Evolutionary conservation across 1,284 basidiomycete genomes (phyloP).

Genomic region (Tilletia setariae): DNA sequence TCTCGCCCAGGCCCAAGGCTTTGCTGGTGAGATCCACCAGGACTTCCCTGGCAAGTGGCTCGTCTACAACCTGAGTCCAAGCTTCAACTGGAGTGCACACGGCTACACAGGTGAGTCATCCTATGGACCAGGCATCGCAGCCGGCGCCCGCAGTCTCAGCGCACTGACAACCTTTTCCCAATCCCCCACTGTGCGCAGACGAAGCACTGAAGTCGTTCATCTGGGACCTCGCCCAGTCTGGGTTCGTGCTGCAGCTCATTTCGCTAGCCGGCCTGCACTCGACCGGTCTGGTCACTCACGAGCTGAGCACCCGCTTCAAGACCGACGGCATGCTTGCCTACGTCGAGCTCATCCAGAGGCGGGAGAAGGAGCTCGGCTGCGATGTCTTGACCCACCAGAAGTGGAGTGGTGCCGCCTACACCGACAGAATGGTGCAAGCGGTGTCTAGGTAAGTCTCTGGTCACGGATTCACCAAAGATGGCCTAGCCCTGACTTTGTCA

Average conservation of each 20-base stretch:
- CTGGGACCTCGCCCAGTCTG: constrained; percentile 49
- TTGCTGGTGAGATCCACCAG: constrained; percentile 72
- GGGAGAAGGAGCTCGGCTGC: constrained; percentile 51
- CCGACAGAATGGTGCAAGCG: constrained; percentile 50
- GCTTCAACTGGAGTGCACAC: constrained; percentile 84
- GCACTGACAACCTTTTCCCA: not conserved
- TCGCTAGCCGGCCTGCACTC: constrained; percentile 53
- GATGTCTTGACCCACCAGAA: constrained; percentile 53
- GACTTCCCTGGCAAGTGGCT: constrained; percentile 75
- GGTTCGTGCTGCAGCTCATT: constrained; percentile 54
- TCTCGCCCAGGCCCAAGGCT: constrained; percentile 72
- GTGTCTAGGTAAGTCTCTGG: constrained; percentile 31
- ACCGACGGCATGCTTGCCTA: constrained; percentile 57
- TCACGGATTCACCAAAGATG: not conserved
- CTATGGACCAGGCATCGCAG: not conserved
- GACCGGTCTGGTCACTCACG: constrained; percentile 42
- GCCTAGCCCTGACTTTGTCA: not conserved
- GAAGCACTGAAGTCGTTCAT: constrained; percentile 52
- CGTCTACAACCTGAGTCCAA: constrained; percentile 90
- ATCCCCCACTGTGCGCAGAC: not conserved
- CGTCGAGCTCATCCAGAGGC: constrained; percentile 49
- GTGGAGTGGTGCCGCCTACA: constrained; percentile 50
- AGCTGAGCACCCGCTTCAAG: constrained; percentile 62
- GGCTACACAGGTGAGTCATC: constrained; percentile 67
- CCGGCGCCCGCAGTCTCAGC: not conserved